These are phyloP conservation scores for Oryza nivara DNA, from an alignment of 176 grass and related monocot genomes.

Conservation along the genomic window DNA sequence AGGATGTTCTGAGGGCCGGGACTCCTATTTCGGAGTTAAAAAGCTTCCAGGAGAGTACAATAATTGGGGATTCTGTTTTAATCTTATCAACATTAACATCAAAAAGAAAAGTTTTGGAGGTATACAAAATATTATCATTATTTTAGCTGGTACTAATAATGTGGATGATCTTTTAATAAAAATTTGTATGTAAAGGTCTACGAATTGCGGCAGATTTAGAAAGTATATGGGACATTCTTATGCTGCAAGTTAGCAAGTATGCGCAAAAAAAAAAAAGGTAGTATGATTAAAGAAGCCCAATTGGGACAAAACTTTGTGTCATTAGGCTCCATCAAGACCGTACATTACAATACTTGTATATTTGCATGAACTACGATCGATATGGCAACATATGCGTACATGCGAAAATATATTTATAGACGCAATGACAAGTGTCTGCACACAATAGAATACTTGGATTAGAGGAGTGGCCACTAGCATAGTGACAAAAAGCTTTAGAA, in stretches of 20 bases:
- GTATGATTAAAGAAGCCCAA: slow-evolving; percentile 44
- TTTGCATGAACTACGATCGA: neutral
- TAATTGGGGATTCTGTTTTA: slow-evolving; percentile 45
- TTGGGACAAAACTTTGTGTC: slow-evolving; percentile 17
- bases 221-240: slow-evolving; percentile 28
- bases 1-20: slow-evolving; percentile 19
- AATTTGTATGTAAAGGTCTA: slow-evolving; percentile 40
- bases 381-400: neutral
- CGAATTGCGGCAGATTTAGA: slow-evolving; percentile 31
- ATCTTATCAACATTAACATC: slow-evolving; percentile 31
- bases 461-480: slow-evolving; percentile 28
- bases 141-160: slow-evolving; percentile 15
- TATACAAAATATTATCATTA: slow-evolving; percentile 32
- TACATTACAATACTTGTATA: slow-evolving; percentile 9
- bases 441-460: slow-evolving; percentile 30
- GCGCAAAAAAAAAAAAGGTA: too few species aligned
- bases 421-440: slow-evolving; percentile 2
- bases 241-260: slow-evolving; percentile 30
- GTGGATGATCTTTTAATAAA: slow-evolving; percentile 20
- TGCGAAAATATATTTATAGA: neutral
- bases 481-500: slow-evolving; percentile 34
- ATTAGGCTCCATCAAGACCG: neutral
- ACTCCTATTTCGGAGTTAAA: slow-evolving; percentile 26
- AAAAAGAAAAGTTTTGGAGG: slow-evolving; percentile 25
- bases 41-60: slow-evolving; percentile 30